Conservation (phyloP, 2,329 filamentous ascomycete genomes). For the Curvularia verruculosa region DNA sequence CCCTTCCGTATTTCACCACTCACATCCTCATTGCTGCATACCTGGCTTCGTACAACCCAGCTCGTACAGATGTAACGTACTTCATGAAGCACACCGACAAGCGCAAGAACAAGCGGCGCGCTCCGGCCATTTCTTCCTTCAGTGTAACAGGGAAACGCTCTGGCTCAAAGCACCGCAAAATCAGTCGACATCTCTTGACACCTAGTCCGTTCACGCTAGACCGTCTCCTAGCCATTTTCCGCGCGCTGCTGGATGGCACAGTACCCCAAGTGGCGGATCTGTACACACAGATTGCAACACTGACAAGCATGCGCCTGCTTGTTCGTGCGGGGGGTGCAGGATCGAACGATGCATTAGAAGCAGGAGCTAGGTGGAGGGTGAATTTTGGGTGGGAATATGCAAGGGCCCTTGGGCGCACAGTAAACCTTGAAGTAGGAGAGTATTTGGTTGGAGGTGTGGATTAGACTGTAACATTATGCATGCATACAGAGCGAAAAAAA, state of each 20-base stretch:
- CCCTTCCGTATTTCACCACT: conserved; percentile 73
- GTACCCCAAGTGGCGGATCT: conserved; percentile 55
- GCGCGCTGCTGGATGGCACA: conserved; percentile 63
- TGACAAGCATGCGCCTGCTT: conserved; percentile 72
- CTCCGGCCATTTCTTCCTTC: conserved; percentile 24
- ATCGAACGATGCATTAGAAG: conserved; percentile 68
- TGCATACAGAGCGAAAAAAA: neutral
- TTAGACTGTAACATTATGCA: conserved; percentile 5
- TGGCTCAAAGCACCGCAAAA: conserved; percentile 67
- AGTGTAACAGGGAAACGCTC: conserved; percentile 18
- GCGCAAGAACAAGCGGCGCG: conserved; percentile 54
- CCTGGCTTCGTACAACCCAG: conserved; percentile 79
- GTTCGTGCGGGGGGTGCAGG: conserved; percentile 64
- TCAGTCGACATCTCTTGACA: conserved; percentile 76
- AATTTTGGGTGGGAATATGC: conserved; percentile 81
- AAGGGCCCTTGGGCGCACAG: conserved; percentile 70
- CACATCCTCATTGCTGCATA: conserved; percentile 78
- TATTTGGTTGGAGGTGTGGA: conserved; percentile 53
- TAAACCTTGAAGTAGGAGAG: conserved; percentile 80
- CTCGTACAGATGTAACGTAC: conserved; percentile 73
- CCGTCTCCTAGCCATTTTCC: conserved; percentile 78
- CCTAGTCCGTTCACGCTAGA: conserved; percentile 79
- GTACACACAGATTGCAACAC: conserved; percentile 67
- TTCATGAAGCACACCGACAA: conserved; percentile 73
- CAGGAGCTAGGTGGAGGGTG: conserved; percentile 75